A percentile compares a stretch with the other conserved stretches of the same genome.
Evolutionary conservation across 192 early-diverging fungal genomes (phyloP).

Genomic region (Globomyces pollinis-pini): DNA sequence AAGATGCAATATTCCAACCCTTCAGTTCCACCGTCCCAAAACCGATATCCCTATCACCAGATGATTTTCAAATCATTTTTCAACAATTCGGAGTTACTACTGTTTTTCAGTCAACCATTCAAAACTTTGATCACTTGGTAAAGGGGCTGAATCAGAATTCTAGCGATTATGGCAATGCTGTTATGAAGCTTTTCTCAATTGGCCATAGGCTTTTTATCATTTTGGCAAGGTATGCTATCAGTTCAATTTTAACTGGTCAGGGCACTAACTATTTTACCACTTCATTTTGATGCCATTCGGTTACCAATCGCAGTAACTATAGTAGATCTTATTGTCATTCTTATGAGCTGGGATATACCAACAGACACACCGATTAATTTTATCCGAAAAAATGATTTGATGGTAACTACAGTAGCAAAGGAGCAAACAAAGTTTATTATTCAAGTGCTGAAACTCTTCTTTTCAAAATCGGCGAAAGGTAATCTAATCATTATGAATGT

Average conservation of each 20-base stretch:
- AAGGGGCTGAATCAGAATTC: not conserved
- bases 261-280: not conserved
- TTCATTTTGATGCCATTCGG: not conserved
- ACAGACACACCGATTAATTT: no score
- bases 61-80: slow-evolving; percentile 23
- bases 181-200: slow-evolving; percentile 6
- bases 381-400: not conserved
- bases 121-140: not conserved
- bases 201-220: slow-evolving; percentile 2
- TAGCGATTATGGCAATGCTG: not conserved
- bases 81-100: slow-evolving; percentile 26
- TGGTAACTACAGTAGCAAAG: not conserved
- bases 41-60: slow-evolving; percentile 17
- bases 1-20: slow-evolving; percentile 24
- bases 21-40: not conserved
- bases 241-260: not conserved
- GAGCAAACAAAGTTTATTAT: no score
- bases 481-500: no score
- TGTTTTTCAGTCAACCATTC: slow-evolving; percentile 18
- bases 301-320: not conserved
- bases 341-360: no score
- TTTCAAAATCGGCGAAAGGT: no score
- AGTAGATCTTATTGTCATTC: not conserved
- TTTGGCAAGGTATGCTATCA: not conserved
- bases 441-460: no score